These are phyloP conservation scores for Aureobasidium sp. DNA, from an alignment of 2,329 filamentous ascomycete genomes.

Conservation along the genomic window DNA sequence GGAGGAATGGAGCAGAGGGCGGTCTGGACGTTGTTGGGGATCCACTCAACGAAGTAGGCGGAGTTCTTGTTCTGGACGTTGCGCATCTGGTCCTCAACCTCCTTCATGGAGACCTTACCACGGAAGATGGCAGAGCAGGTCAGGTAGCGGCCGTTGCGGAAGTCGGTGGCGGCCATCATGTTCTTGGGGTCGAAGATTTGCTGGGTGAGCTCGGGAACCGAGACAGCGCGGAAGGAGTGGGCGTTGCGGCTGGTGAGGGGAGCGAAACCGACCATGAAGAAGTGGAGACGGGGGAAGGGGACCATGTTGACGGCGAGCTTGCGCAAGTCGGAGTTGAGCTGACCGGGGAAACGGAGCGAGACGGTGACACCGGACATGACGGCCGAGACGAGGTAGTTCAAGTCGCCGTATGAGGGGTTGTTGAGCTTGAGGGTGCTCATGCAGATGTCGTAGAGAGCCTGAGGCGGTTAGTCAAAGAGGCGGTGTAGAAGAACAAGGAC, in stretches of 20 bases:
- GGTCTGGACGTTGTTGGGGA: slow-evolving; percentile 99
- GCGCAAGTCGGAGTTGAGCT: slow-evolving; percentile 99
- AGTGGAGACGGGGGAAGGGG: slow-evolving; percentile 99
- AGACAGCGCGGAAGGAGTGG: slow-evolving; percentile 94
- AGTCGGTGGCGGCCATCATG: slow-evolving; percentile 99
- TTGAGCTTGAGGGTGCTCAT: slow-evolving; percentile 99
- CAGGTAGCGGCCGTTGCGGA: slow-evolving; percentile 99
- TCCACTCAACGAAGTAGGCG: slow-evolving; percentile 99
- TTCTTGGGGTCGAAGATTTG: slow-evolving; percentile 99
- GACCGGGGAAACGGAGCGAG: slow-evolving; percentile 96
- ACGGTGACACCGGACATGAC: slow-evolving; percentile 99
- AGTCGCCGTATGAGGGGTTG: slow-evolving; percentile 96
- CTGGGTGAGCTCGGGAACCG: slow-evolving; percentile 96
- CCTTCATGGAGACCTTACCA: slow-evolving; percentile 99
- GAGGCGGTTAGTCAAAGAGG: background rate
- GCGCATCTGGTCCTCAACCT: slow-evolving; percentile 99
- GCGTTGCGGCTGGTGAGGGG: slow-evolving; percentile 89
- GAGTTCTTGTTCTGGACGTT: slow-evolving; percentile 99
- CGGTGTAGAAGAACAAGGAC: background rate
- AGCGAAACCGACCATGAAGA: slow-evolving; percentile 99
- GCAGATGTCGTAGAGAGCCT: slow-evolving; percentile 99
- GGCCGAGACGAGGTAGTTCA: slow-evolving; percentile 98
- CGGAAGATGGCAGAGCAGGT: slow-evolving; percentile 99
- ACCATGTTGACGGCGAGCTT: slow-evolving; percentile 99
- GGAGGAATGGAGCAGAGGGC: too few species aligned